Evolutionary conservation across 768 basidiomycete species (phyloP).

Genomic region (Trametes coccinea): DNA sequence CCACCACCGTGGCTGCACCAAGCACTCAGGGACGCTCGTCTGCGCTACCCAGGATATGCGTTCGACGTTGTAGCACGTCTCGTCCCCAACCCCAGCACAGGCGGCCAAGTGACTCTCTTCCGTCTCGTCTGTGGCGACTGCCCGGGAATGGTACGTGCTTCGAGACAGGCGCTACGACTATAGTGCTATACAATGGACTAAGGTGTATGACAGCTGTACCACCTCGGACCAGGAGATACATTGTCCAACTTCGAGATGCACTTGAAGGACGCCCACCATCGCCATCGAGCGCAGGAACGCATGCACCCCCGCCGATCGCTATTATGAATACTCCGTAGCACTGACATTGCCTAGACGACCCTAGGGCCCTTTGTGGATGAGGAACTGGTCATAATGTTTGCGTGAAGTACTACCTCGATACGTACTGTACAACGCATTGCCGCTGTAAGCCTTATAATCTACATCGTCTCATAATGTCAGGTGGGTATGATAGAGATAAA

Average conservation of each 20-base stretch:
- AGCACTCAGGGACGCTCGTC: background rate
- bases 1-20: background rate
- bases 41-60: conserved; percentile 1
- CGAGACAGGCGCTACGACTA: background rate
- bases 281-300: background rate
- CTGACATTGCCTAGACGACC: too few relatives aligned
- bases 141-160: background rate
- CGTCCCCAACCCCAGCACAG: conserved; percentile 1
- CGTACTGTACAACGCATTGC: too few relatives aligned
- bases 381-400: too few relatives aligned
- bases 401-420: too few relatives aligned
- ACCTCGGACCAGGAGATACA: conserved; percentile 1
- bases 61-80: conserved; percentile 1
- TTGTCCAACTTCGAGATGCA: conserved; percentile 2
- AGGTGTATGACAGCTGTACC: background rate
- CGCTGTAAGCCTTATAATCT: too few relatives aligned
- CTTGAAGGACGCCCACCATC: background rate
- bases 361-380: too few relatives aligned
- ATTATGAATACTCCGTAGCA: background rate
- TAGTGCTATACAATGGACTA: background rate
- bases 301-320: background rate
- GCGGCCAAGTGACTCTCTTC: conserved; percentile 8
- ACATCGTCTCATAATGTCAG: too few relatives aligned
- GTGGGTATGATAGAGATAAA: too few relatives aligned
- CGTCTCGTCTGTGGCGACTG: conserved; percentile 5